These are phyloP conservation scores for Chlamydomonas sp. DNA, from an alignment of 139 green algal species.

Conservation along the genomic window DNA sequence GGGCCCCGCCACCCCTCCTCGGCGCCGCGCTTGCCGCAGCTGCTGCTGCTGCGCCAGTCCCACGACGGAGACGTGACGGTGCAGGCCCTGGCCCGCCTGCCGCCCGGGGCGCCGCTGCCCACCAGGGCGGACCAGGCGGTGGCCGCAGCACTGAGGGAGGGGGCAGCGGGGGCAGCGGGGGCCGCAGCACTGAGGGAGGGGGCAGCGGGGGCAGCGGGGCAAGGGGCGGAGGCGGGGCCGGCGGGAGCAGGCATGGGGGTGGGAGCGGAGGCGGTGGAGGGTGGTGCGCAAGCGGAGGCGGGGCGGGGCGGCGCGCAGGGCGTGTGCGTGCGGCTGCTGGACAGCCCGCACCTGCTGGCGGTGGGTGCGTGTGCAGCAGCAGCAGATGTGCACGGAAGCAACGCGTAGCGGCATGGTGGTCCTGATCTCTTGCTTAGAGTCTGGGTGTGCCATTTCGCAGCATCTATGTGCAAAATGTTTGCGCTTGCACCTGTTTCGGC, in stretches of 20 bases:
- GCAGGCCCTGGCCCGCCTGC: not conserved
- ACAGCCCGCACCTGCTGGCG: constrained; percentile 11
- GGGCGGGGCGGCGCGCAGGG: not conserved
- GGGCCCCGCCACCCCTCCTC: no score
- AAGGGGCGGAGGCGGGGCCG: not conserved
- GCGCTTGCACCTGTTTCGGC: no score
- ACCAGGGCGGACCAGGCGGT: not conserved
- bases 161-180: not conserved
- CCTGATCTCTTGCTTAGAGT: no score
- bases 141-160: not conserved
- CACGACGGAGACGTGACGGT: constrained; percentile 27
- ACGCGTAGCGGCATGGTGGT: no score
- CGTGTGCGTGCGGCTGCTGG: constrained; percentile 5
- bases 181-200: not conserved
- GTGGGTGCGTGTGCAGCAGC: not conserved
- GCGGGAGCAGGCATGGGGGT: no score
- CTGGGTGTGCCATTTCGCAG: no score
- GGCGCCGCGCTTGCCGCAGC: not conserved
- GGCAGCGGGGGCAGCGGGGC: not conserved
- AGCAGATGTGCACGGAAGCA: no score
- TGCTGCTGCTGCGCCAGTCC: constrained; percentile 20
- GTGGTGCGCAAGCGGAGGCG: not conserved
- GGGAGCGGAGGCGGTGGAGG: not conserved
- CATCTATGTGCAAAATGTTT: no score
- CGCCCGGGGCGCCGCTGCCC: not conserved